A percentile compares a stretch with the other conserved stretches of the same genome.
phyloP scores from a whole-genome alignment of 1,139 yeast genomes.

The Geotrichum phurueaensis region DNA sequence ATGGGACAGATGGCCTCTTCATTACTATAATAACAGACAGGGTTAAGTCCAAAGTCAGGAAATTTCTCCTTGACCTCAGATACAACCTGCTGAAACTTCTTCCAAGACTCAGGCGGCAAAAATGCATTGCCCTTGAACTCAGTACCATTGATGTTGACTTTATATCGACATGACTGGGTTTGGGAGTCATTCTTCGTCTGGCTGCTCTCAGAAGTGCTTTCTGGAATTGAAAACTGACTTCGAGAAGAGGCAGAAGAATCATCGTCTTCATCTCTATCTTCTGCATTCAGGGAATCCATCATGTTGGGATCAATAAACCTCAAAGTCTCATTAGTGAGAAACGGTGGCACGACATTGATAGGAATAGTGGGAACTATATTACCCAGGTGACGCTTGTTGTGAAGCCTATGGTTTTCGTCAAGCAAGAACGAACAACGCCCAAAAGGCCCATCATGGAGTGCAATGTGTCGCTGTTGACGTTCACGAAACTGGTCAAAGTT shows the following conservation, averaged over 20 bases:
- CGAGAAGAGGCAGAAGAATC: conserved; percentile 15
- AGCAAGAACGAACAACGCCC: conserved; percentile 72
- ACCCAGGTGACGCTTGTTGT: conserved; percentile 39
- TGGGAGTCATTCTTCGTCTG: neutral
- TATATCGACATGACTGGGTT: neutral
- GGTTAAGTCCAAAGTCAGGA: conserved; percentile 28
- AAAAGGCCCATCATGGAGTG: conserved; percentile 72
- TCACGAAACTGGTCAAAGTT: conserved; percentile 44
- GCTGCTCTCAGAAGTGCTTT: neutral
- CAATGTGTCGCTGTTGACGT: conserved; percentile 60
- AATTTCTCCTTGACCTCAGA: conserved; percentile 6
- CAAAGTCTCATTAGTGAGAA: conserved; percentile 41
- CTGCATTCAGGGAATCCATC: conserved; percentile 7
- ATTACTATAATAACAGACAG: conserved; percentile 40
- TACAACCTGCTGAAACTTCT: conserved; percentile 16
- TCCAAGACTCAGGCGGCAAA: conserved; percentile 28
- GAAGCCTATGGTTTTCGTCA: conserved; percentile 42
- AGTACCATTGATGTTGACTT: conserved; percentile 10
- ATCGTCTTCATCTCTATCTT: conserved; percentile 13
- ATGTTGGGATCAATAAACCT: conserved; percentile 26
- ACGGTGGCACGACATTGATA: conserved; percentile 59
- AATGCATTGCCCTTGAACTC: conserved; percentile 21
- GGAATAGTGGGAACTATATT: conserved; percentile 49
- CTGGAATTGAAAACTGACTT: conserved; percentile 8
- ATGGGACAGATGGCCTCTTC: conserved; percentile 43